Evolutionary conservation across 176 grass and related monocot species (phyloP), one percentile per base, ranked within the genome.

Genomic region (Oryza glumipatula): DNA sequence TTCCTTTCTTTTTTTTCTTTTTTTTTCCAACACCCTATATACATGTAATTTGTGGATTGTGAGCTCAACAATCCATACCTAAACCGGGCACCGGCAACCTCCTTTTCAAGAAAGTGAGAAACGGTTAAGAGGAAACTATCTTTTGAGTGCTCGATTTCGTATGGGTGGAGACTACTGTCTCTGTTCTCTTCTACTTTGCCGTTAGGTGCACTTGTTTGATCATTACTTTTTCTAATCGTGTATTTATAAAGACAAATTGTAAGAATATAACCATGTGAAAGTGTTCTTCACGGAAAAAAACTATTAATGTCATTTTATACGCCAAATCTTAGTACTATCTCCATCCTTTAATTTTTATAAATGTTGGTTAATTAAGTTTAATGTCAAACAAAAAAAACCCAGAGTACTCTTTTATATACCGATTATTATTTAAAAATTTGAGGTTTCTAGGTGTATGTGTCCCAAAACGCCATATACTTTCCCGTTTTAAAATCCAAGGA

Each of bases 31-130:
- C 52, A 21, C 6, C 52, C 52, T 56, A 19, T 2, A 19, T 0
- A 21, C 17, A 56, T 56, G 52, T 2, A 14, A 17, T 56, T 6
- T 56, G 52, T 75, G 4, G 36, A 12, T 43, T n/a, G 48, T 58
- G 80, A 63, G 54, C 67, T 22, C 67, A 71, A 39, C 48, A 72
- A 82, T 72, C 9, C 80, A 45, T 45, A 82, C 80, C 78, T 52
- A 80, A 69, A 80, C 65, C 14, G 28, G 45, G 3, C 46, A 80
- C 65, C 14, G 28, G 28, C 7, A 30, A 30, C 65, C 65, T 24
- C 56, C 10, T 6, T 61, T 61, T 28, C 15, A 28, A 16, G 13
- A 73, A 73, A 61, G 36, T 14, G 14, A 22, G 52, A 63, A 63
- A 73, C 17, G 17, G 54, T 58, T 58, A n/a, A 9, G 54, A 58